phyloP scores from a whole-genome alignment of 495 filamentous ascomycete genomes.

The Daldinia grandis region DNA sequence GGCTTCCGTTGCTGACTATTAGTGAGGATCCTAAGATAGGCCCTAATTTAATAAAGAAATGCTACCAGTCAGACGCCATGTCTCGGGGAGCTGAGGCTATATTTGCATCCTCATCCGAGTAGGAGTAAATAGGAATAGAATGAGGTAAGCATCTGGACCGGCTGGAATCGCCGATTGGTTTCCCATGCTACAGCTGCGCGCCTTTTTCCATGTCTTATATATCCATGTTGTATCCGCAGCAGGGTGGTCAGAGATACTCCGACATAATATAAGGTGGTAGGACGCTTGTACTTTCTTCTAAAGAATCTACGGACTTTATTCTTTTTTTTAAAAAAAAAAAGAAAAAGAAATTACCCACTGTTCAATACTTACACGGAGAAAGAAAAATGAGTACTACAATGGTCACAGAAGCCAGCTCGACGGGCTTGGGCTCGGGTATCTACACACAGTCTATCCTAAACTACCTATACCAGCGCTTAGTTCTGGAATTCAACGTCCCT shows the following conservation, averaged over 20 bases:
- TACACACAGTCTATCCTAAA: background rate
- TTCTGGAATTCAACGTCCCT: conserved; percentile 22
- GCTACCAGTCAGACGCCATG: background rate
- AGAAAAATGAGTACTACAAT: background rate
- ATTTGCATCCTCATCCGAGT: background rate
- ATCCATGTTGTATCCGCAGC: background rate
- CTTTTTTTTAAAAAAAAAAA: too few relatives aligned
- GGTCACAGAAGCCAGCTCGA: background rate
- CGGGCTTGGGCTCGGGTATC: background rate
- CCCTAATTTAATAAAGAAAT: background rate
- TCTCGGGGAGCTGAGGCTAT: background rate
- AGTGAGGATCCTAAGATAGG: background rate
- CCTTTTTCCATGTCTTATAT: background rate
- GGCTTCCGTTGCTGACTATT: background rate
- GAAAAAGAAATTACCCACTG: background rate
- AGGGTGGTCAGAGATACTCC: background rate
- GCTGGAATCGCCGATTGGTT: background rate
- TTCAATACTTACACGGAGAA: background rate
- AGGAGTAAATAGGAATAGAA: background rate
- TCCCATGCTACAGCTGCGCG: background rate
- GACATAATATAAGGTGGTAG: background rate
- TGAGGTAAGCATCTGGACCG: background rate
- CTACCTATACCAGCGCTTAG: background rate
- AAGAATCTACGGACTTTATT: background rate
- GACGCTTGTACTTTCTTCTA: background rate